Evolutionary conservation across 1,284 basidiomycete genomes (phyloP).

Genomic region (Cryptococcus sp.): DNA sequence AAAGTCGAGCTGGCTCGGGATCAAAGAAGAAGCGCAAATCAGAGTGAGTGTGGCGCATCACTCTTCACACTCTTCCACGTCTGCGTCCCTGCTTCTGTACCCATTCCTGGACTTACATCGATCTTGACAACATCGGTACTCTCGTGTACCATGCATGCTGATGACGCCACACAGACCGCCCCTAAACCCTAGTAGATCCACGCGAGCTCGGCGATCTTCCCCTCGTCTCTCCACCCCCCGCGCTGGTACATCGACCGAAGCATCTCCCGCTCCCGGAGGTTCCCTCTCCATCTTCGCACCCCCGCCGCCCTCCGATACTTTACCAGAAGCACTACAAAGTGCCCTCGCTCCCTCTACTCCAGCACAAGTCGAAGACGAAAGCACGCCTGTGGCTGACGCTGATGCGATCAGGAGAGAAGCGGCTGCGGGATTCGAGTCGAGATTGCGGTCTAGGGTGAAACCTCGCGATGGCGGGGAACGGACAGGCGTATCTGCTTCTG

Average conservation of each 20-base stretch:
- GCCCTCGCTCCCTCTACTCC: not conserved
- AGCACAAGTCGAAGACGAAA: not conserved
- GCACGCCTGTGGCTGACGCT: constrained; percentile 13
- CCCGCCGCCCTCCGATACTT: constrained; percentile 22
- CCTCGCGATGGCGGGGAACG: constrained; percentile 27
- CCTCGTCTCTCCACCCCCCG: constrained; percentile 5
- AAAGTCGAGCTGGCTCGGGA: not conserved
- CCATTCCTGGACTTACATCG: not conserved
- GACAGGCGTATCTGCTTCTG: constrained; percentile 43
- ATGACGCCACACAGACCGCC: not conserved
- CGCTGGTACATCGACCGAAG: constrained; percentile 1
- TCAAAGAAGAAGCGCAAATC: constrained; percentile 14
- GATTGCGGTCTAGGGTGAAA: constrained; percentile 22
- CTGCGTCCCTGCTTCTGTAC: not conserved
- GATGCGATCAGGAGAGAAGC: constrained; percentile 33
- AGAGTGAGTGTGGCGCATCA: constrained; percentile 21
- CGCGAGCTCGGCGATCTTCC: constrained; percentile 10
- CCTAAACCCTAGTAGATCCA: constrained; percentile 3
- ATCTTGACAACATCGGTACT: not conserved
- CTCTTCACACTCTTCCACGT: constrained; percentile 1
- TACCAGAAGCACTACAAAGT: constrained; percentile 27
- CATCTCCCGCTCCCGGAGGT: not conserved
- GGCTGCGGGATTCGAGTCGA: constrained; percentile 27
- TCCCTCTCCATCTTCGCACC: constrained; percentile 39
- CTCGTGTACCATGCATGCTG: not conserved